Percentiles rank a stretch among this genome's conserved stretches.
phyloP scores from a whole-genome alignment of 108 stramenopile species.

The Nitzschia palea region DNA sequence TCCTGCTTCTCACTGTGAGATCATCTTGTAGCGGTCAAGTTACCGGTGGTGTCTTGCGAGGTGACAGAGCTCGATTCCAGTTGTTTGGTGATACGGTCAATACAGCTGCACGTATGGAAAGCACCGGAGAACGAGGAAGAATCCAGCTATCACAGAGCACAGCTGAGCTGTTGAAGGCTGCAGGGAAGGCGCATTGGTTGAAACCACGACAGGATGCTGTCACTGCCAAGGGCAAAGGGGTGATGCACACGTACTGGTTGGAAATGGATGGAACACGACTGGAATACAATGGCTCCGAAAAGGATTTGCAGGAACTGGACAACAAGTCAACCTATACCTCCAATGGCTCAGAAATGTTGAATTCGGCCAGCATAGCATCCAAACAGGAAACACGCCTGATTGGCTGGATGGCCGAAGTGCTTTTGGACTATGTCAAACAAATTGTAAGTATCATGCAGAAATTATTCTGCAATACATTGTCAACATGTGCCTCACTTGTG shows the following conservation, averaged over 20 bases:
- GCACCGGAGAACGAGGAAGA: slow-evolving; percentile 28
- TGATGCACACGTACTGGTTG: slow-evolving; percentile 52
- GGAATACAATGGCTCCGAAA: too few species aligned
- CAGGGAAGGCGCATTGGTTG: slow-evolving; percentile 41
- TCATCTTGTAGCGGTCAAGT: slow-evolving; percentile 17
- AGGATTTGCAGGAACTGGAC: too few species aligned
- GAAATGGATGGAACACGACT: not conserved
- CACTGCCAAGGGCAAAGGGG: slow-evolving; percentile 58
- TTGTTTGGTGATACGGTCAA: slow-evolving; percentile 31
- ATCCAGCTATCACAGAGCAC: slow-evolving; percentile 52
- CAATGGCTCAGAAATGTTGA: too few species aligned
- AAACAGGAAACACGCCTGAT: not conserved
- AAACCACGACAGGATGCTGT: slow-evolving; percentile 33
- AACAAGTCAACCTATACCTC: too few species aligned
- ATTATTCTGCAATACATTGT: not conserved
- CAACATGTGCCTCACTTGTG: too few species aligned
- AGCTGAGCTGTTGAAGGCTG: slow-evolving; percentile 35
- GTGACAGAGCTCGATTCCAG: slow-evolving; percentile 3
- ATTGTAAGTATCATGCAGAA: slow-evolving; percentile 7
- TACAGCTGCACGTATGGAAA: slow-evolving; percentile 54
- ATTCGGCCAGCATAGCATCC: too few species aligned
- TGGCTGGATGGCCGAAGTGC: slow-evolving; percentile 14
- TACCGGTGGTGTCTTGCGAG: slow-evolving; percentile 25
- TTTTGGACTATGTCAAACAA: slow-evolving; percentile 21
- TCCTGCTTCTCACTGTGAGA: not conserved